These are phyloP conservation scores for Lolium multiflorum DNA, from an alignment of 176 grass and related monocot genomes.

Conservation along the genomic window DNA sequence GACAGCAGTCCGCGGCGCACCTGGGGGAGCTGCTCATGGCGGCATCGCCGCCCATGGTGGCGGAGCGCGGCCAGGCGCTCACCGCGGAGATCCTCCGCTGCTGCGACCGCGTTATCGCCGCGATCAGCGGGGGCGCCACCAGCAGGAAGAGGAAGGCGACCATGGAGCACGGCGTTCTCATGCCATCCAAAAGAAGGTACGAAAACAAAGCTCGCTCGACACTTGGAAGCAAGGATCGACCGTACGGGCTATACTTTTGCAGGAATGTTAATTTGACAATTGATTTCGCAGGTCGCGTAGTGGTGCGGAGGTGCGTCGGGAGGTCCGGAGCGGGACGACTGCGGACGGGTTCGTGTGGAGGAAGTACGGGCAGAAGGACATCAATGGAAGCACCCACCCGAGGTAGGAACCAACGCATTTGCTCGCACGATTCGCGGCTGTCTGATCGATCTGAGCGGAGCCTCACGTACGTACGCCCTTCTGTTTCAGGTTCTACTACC, in stretches of 20 bases:
- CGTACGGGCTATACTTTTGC: neutral
- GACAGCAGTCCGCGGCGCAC: slow-evolving; percentile 48
- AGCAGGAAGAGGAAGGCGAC: slow-evolving; percentile 42
- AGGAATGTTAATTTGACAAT: neutral
- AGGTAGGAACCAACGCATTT: slow-evolving; percentile 8
- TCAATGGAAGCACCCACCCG: slow-evolving; percentile 54
- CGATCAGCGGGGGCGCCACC: neutral
- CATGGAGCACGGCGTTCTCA: no score
- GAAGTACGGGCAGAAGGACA: slow-evolving; percentile 82
- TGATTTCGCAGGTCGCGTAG: slow-evolving; percentile 37
- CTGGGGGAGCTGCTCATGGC: slow-evolving; percentile 42
- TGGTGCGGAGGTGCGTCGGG: slow-evolving; percentile 25
- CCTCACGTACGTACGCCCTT: neutral
- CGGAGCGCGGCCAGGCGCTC: slow-evolving; percentile 38
- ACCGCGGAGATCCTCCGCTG: slow-evolving; percentile 54
- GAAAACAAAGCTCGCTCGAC: neutral
- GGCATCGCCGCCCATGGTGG: neutral
- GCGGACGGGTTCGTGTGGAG: slow-evolving; percentile 71
- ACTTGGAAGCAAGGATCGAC: neutral
- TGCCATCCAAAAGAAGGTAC: slow-evolving; percentile 36
- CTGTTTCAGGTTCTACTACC: slow-evolving; percentile 59
- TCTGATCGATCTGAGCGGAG: neutral
- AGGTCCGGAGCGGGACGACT: slow-evolving; percentile 26
- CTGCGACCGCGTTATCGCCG: slow-evolving; percentile 52
- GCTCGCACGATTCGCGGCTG: no score